phyloP scores from a whole-genome alignment of 306 rosid genomes.

The Benincasa hispida region DNA sequence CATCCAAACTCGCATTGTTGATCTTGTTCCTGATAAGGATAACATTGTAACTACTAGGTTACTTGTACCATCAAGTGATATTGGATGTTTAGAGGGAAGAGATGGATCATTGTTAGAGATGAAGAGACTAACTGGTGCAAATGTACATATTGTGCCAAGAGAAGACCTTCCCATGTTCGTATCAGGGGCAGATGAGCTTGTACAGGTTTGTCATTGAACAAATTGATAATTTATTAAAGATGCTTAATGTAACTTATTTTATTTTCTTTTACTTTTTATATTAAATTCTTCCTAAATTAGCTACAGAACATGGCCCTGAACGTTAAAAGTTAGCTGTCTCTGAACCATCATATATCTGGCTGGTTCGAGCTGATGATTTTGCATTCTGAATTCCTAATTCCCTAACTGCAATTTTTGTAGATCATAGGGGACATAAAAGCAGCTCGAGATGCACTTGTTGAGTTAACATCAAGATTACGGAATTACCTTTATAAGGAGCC shows the following conservation, averaged over 20 bases:
- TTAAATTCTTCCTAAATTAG: background rate
- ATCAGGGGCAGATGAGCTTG: constrained; percentile 56
- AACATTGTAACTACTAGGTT: constrained; percentile 78
- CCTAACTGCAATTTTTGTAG: constrained; percentile 19
- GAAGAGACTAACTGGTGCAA: constrained; percentile 69
- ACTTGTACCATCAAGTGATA: constrained; percentile 53
- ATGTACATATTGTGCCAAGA: constrained; percentile 64
- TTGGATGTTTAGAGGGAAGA: constrained; percentile 89
- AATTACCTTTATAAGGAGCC: constrained; percentile 64
- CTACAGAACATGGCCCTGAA: background rate
- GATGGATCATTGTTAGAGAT: constrained; percentile 71
- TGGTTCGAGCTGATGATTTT: background rate
- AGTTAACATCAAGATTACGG: constrained; percentile 83
- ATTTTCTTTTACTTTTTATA: background rate
- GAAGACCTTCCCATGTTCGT: constrained; percentile 66
- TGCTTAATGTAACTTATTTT: background rate
- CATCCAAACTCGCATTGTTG: constrained; percentile 75
- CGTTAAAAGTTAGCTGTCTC: background rate
- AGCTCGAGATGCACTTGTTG: constrained; percentile 86
- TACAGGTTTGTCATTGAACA: constrained; percentile 59
- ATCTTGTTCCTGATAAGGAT: constrained; percentile 71
- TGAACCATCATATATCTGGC: background rate
- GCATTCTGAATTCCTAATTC: background rate
- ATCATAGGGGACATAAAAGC: constrained; percentile 88
- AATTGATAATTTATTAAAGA: background rate